Evolutionary conservation across 1,284 basidiomycete species (phyloP).

Genomic region (Tilletia indica): DNA sequence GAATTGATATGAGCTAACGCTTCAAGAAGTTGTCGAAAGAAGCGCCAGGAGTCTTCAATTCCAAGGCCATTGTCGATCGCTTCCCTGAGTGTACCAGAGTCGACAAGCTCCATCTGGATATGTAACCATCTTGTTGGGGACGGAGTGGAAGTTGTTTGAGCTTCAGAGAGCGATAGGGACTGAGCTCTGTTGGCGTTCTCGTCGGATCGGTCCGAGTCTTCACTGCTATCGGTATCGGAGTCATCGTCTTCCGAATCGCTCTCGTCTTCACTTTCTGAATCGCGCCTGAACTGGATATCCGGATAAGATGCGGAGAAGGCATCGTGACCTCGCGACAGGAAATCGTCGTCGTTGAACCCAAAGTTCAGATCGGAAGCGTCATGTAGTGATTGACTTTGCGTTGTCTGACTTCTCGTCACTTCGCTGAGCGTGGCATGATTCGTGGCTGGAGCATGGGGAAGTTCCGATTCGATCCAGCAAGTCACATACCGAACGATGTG

Average conservation of each 20-base stretch:
- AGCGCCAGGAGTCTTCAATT: constrained; percentile 74
- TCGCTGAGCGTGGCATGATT: background rate
- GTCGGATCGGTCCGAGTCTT: background rate
- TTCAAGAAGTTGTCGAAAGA: constrained; percentile 87
- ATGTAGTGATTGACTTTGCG: constrained; percentile 20
- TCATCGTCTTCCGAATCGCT: constrained; percentile 19
- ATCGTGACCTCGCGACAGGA: constrained; percentile 52
- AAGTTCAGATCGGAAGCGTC: constrained; percentile 32
- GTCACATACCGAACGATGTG: constrained; percentile 79
- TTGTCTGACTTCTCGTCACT: constrained; percentile 25
- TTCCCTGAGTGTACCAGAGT: constrained; percentile 52
- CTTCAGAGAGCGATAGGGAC: background rate
- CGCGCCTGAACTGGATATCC: constrained; percentile 55
- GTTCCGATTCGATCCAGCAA: constrained; percentile 46
- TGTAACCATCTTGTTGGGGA: constrained; percentile 62
- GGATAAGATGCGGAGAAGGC: constrained; percentile 68
- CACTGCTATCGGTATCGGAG: constrained; percentile 21
- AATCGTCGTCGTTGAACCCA: constrained; percentile 43
- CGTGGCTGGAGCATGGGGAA: background rate
- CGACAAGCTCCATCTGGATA: constrained; percentile 74
- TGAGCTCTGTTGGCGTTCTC: background rate
- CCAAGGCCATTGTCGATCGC: constrained; percentile 51
- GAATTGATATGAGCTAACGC: constrained; percentile 76
- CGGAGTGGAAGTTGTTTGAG: background rate
- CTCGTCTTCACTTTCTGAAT: constrained; percentile 19